Evolutionary conservation across 805 yeast species (phyloP).

Genomic region (Metschnikowia gelsemii): DNA sequence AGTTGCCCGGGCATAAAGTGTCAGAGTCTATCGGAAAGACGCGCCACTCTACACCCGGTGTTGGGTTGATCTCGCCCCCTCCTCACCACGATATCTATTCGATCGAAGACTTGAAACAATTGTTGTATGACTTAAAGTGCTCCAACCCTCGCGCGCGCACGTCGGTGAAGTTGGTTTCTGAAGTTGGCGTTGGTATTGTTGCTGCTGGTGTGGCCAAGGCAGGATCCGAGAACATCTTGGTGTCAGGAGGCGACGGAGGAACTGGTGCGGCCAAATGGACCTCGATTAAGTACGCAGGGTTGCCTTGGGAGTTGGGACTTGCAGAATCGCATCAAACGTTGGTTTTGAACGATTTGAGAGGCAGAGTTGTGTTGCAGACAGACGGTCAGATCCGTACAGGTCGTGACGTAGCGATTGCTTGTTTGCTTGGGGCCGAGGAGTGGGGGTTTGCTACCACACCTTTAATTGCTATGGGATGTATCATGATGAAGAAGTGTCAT

Average conservation of each 20-base stretch:
- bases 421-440: conserved; percentile 95
- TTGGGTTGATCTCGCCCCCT: conserved; percentile 95
- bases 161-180: conserved; percentile 93
- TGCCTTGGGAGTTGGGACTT: conserved; percentile 98
- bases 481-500: conserved; percentile 92
- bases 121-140: conserved; percentile 94
- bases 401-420: conserved; percentile 94
- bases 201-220: conserved; percentile 99
- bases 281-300: conserved; percentile 94
- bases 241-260: conserved; percentile 99
- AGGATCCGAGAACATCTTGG: conserved; percentile 92
- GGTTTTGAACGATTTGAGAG: conserved; percentile 93
- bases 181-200: conserved; percentile 98
- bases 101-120: conserved; percentile 95
- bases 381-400: conserved; percentile 98
- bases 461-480: conserved; percentile 94
- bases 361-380: conserved; percentile 94
- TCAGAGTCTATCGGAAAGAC: conserved; percentile 86
- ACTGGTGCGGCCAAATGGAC: conserved; percentile 99
- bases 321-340: conserved; percentile 98
- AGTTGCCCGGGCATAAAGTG: conserved; percentile 92
- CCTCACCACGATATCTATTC: conserved; percentile 99
- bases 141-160: conserved; percentile 96
- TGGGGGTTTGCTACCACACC: conserved; percentile 99
- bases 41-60: conserved; percentile 95